These are phyloP conservation scores for Backusella tarrabulga DNA, from an alignment of 192 early-diverging fungal species.

Conservation along the genomic window DNA sequence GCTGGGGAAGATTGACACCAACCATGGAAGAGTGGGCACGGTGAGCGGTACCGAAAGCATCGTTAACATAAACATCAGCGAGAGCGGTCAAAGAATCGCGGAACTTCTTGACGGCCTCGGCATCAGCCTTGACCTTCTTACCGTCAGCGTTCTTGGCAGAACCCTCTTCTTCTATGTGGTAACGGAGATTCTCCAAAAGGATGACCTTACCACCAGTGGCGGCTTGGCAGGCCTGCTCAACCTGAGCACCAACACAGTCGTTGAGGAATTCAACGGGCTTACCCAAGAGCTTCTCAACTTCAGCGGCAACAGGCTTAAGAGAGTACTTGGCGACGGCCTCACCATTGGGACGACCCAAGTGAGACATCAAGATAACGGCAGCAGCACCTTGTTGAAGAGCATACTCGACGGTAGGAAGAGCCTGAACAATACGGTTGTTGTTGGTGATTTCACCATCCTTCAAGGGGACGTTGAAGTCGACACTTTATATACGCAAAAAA, in stretches of 20 bases:
- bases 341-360: slow-evolving; percentile 97
- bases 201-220: slow-evolving; percentile 79
- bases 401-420: slow-evolving; percentile 92
- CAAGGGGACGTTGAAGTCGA: slow-evolving; percentile 99
- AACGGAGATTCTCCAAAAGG: slow-evolving; percentile 95
- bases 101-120: slow-evolving; percentile 82
- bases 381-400: slow-evolving; percentile 83
- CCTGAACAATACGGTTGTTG: slow-evolving; percentile 94
- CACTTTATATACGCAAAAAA: slow-evolving; percentile 46
- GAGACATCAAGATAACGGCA: slow-evolving; percentile 92
- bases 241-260: slow-evolving; percentile 91
- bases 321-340: slow-evolving; percentile 85
- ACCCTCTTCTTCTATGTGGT: slow-evolving; percentile 98
- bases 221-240: slow-evolving; percentile 74
- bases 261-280: slow-evolving; percentile 88
- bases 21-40: slow-evolving; percentile 98
- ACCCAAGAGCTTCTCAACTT: slow-evolving; percentile 72
- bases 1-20: slow-evolving; percentile 85
- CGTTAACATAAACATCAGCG: slow-evolving; percentile 97
- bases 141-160: slow-evolving; percentile 86
- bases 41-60: slow-evolving; percentile 99
- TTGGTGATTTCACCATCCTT: slow-evolving; percentile 90
- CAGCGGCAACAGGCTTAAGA: slow-evolving; percentile 86
- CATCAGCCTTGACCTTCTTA: slow-evolving; percentile 86
- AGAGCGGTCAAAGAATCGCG: slow-evolving; percentile 88